Evolutionary conservation across 1,139 yeast genomes (phyloP).

Genomic region (Yamadazyma spencermartinsiae): DNA sequence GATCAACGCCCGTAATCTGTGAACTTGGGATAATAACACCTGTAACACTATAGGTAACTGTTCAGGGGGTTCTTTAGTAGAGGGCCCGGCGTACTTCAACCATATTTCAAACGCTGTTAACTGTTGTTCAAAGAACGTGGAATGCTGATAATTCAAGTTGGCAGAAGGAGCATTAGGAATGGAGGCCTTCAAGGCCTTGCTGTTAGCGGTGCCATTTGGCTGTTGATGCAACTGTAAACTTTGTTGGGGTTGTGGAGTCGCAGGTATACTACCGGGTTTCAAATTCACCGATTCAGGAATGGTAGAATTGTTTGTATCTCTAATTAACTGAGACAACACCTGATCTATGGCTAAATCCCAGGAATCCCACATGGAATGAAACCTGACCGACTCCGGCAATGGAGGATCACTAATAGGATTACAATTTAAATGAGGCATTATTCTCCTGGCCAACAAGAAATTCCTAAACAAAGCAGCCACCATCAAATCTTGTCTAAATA

Average conservation of each 20-base stretch:
- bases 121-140: constrained; percentile 94
- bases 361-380: constrained; percentile 96
- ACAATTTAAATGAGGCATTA: constrained; percentile 92
- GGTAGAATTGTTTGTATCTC: constrained; percentile 17
- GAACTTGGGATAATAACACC: constrained; percentile 90
- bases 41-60: constrained; percentile 93
- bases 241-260: constrained; percentile 13
- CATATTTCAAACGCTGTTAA: constrained; percentile 94
- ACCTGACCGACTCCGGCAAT: constrained; percentile 74
- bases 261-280: constrained; percentile 4
- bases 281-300: constrained; percentile 1
- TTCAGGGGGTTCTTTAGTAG: constrained; percentile 85
- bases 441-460: constrained; percentile 85
- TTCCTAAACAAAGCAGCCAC: constrained; percentile 95
- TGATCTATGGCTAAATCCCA: constrained; percentile 98
- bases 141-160: constrained; percentile 64
- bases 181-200: background rate
- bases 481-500: constrained; percentile 93
- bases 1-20: constrained; percentile 84
- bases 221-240: constrained; percentile 3
- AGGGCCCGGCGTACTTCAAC: constrained; percentile 84
- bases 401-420: constrained; percentile 96
- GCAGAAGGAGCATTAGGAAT: constrained; percentile 1
- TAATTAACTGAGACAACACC: constrained; percentile 70
- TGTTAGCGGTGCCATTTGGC: constrained; percentile 1